A percentile compares a stretch with the other conserved stretches of the same genome.
These are phyloP conservation scores for Lepiota brunneoincarnata DNA, from an alignment of 768 basidiomycete genomes.

Conservation along the genomic window DNA sequence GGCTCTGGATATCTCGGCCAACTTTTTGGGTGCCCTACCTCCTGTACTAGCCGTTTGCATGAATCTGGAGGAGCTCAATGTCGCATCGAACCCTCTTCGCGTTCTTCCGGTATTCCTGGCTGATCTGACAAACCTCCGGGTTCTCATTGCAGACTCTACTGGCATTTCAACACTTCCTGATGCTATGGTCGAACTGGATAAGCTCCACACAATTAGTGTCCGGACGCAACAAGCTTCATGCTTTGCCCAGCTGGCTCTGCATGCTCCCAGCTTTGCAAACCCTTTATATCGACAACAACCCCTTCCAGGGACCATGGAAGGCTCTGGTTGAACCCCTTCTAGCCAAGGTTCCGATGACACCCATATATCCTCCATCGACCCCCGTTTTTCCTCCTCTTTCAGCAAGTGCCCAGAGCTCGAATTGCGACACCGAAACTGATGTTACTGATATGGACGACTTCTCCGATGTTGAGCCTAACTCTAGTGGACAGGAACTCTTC, in stretches of 20 bases:
- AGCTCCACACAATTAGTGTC: constrained; percentile 85
- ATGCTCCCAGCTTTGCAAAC: constrained; percentile 82
- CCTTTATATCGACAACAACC: constrained; percentile 91
- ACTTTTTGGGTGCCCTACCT: constrained; percentile 82
- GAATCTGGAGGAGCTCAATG: constrained; percentile 88
- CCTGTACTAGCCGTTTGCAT: constrained; percentile 77
- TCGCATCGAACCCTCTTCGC: constrained; percentile 87
- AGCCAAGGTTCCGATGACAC: constrained; percentile 56
- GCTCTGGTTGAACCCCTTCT: constrained; percentile 85
- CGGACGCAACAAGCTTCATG: constrained; percentile 85
- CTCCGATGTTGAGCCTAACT: constrained; percentile 53
- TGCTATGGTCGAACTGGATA: constrained; percentile 67
- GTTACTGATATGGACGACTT: constrained; percentile 53
- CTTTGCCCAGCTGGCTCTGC: constrained; percentile 94
- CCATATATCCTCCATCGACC: constrained; percentile 64
- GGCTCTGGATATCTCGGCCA: constrained; percentile 90
- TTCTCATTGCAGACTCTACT: constrained; percentile 92
- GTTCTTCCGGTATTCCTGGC: constrained; percentile 90
- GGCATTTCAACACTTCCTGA: constrained; percentile 76
- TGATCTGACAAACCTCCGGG: constrained; percentile 70
- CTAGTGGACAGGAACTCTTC: constrained; percentile 29
- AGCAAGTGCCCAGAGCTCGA: constrained; percentile 36
- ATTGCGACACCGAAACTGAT: constrained; percentile 41
- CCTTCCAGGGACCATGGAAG: constrained; percentile 93
- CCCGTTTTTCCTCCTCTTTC: constrained; percentile 55